A percentile compares a stretch with the other conserved stretches of the same genome.
Evolutionary conservation across 306 rosid species (phyloP).

Genomic region (Dicorynia guianensis): DNA sequence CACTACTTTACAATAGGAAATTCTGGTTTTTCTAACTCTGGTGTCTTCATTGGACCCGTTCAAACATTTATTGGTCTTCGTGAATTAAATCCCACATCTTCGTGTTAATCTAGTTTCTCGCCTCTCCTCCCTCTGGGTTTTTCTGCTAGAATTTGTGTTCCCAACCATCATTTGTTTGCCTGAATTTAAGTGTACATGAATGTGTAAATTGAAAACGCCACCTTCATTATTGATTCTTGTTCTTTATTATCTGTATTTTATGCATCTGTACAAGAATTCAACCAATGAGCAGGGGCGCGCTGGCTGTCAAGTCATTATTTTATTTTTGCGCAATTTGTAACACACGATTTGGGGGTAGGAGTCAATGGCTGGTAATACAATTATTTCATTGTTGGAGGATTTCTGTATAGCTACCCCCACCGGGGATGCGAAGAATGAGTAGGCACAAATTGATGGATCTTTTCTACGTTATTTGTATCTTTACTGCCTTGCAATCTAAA

Average conservation of each 20-base stretch:
- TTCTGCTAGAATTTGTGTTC: constrained; percentile 50
- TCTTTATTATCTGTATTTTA: constrained; percentile 60
- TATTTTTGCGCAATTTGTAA: background rate
- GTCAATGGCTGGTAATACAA: no score
- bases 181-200: constrained; percentile 71
- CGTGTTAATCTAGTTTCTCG: constrained; percentile 23
- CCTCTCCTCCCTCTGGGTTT: constrained; percentile 16
- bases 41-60: constrained; percentile 42
- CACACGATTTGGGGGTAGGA: no score
- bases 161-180: constrained; percentile 49
- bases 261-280: constrained; percentile 51
- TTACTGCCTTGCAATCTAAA: no score
- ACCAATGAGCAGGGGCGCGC: background rate
- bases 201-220: constrained; percentile 53
- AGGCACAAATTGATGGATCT: no score
- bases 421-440: no score
- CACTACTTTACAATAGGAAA: constrained; percentile 25
- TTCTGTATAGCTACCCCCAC: no score
- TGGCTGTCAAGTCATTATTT: background rate
- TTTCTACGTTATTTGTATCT: no score
- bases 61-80: constrained; percentile 44
- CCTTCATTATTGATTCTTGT: constrained; percentile 55
- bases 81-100: constrained; percentile 49
- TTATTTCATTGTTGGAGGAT: no score
- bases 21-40: constrained; percentile 36